phyloP scores from a whole-genome alignment of 2,329 filamentous ascomycete species.

The Scleromitrula shiraiana region DNA sequence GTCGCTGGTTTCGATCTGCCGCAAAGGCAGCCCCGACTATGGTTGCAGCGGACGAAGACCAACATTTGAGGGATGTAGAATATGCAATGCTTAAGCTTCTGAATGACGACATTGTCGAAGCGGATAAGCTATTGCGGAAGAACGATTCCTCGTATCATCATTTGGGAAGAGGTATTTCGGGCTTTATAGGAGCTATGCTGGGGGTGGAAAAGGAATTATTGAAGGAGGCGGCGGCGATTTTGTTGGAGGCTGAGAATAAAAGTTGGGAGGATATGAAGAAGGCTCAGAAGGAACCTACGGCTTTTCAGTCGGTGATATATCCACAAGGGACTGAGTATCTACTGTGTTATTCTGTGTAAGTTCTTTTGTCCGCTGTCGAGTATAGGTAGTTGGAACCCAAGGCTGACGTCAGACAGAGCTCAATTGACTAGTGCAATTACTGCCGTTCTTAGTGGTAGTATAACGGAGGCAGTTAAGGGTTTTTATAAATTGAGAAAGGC shows the following conservation, averaged over 20 bases:
- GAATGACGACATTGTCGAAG: constrained; percentile 82
- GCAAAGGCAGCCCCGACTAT: constrained; percentile 19
- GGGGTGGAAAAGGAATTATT: constrained; percentile 91
- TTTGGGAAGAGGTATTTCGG: constrained; percentile 71
- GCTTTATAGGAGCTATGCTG: constrained; percentile 77
- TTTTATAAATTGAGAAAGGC: constrained; percentile 92
- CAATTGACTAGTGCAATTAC: constrained; percentile 87
- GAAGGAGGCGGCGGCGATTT: constrained; percentile 65
- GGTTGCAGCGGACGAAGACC: constrained; percentile 38
- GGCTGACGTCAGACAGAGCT: constrained; percentile 40
- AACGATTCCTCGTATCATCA: constrained; percentile 81
- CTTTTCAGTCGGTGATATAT: constrained; percentile 55
- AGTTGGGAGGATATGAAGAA: constrained; percentile 70
- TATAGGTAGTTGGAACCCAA: constrained; percentile 6
- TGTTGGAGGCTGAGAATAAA: constrained; percentile 67
- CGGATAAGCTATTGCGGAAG: constrained; percentile 63
- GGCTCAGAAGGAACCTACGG: constrained; percentile 57
- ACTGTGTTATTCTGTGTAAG: constrained; percentile 59
- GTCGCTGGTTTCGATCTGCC: constrained; percentile 26
- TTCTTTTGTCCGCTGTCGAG: neutral
- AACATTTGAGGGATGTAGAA: constrained; percentile 53
- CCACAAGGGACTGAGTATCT: constrained; percentile 80
- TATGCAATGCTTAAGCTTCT: constrained; percentile 65
- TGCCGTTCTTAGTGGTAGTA: constrained; percentile 81
- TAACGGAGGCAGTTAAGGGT: constrained; percentile 83